Base-by-base conservation (phyloP, 192 early-diverging fungal genomes). In the Podila epigama region DNA sequence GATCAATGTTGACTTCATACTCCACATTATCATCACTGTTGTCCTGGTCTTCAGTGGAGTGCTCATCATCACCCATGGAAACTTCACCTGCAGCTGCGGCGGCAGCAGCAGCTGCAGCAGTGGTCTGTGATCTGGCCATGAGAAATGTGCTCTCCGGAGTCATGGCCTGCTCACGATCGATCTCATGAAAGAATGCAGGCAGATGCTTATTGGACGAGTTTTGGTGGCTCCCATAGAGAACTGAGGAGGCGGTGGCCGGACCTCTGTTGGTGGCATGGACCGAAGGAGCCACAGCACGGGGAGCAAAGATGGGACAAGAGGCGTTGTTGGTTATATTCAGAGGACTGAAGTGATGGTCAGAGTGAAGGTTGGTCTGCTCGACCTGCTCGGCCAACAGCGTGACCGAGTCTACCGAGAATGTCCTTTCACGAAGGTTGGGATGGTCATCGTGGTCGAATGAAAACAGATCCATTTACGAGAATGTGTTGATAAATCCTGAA, bases 401-500 rank as follows among this genome's bases (percentile, higher is more conserved):
- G 20, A 41, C 53, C 56, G 73, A 77, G 66, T 82, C 83, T 34
- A 73, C 64, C 5, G 79, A 68, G 51, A 75, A 37, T 41, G 75
- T 50, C 54, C 65, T 56, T 54, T 78, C 66, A 15, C 69, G 59
- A 35, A 82, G 61, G 13, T 59, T 70, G 28, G 81, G 70, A 44
- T 81, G 70, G 66, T 82, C 83, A 39, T 85, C 80, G 44, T 83
- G 80, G 66, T 86, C 85, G 67, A 86, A 86, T 51, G 62, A 60
- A 56, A 86, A 86, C 18, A 86, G 58, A 55, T 79, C 75, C 69
- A 79, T 86, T 29, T 37, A 67, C 28, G 32, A 44, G 41, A 44
- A 44, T 44, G 18, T n/a, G 20, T 44, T 11, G 2, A 16, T 41
- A 22, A 48, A 20, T 48, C 37, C n/a, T 18, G 44, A 48, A 48